Base-by-base conservation (phyloP, 345 rosid genomes). In the Bruguiera parviflora region DNA sequence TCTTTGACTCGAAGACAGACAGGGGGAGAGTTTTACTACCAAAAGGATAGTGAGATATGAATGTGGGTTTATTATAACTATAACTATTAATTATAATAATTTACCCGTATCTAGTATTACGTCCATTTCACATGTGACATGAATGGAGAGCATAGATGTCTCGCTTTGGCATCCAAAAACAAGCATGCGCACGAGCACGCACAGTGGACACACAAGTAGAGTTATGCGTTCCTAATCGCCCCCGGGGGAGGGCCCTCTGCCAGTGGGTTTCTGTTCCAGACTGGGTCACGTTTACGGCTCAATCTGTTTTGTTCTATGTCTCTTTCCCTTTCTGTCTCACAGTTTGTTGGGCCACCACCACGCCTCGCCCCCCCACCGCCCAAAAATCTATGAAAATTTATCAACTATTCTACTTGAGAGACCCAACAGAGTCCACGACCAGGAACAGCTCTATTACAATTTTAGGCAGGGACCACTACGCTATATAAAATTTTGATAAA, bases 341-440 rank as follows among this genome's bases (percentile, higher is more conserved):
- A 28, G 32, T 19, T 16, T 5, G 51, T 60, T 15, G 49, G 75
- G 77, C 71, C 70, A 43, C 49, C 76, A 67, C 80, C 77, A 61
- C 76, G 29, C 37, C 37, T 33, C 37, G 6, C 10, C 10, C 2
- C 9, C 37, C 61, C 71, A 74, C 85, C 79, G 83, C 79, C 85
- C 85, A 67, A 78, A 52, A 29, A 53, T 55, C 1, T 8, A 55
- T 13, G 33, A 39, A 10, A 8, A 9, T 31, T 28, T 19, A 63
- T 51, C 33, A 46, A 72, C 2, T 33, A 33, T 7, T 33, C 37
- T 7, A 7, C 65, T 64, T 33, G 24, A n/a, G 24, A 2, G 75
- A 63, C 84, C 69, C 75, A 72, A 33, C 16, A 22, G 65, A 70
- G 73, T 65, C 77, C 80, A 75, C 58, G 61, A 73, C 78, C 80